phyloP scores from a whole-genome alignment of 2,329 filamentous ascomycete species.

The Shiraia sp. region DNA sequence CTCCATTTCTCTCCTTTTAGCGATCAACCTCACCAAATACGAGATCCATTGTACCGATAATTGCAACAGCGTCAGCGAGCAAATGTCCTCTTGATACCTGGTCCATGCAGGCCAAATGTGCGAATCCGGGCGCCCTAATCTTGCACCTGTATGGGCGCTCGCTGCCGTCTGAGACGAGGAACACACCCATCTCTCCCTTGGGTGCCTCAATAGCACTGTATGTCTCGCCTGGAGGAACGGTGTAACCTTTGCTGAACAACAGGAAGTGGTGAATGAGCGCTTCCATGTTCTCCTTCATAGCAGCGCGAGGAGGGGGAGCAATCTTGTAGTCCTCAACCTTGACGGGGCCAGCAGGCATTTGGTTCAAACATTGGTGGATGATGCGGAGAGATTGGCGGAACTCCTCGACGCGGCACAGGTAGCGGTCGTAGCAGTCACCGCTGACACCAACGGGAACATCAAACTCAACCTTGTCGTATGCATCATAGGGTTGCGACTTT shows the following conservation, averaged over 20 bases:
- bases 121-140: constrained; percentile 95
- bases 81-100: constrained; percentile 91
- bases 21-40: constrained; percentile 39
- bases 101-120: constrained; percentile 92
- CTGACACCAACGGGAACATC: constrained; percentile 96
- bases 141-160: constrained; percentile 95
- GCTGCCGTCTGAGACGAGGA: constrained; percentile 90
- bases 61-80: constrained; percentile 93
- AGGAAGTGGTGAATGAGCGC: constrained; percentile 99
- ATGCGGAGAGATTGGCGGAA: constrained; percentile 98
- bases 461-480: constrained; percentile 97
- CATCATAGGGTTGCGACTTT: constrained; percentile 96
- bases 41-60: constrained; percentile 66
- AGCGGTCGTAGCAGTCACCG: constrained; percentile 98
- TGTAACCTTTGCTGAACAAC: constrained; percentile 97
- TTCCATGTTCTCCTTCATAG: constrained; percentile 99
- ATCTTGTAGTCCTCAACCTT: constrained; percentile 99
- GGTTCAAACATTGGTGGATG: constrained; percentile 98
- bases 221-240: constrained; percentile 95
- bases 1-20: constrained; percentile 7
- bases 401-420: constrained; percentile 99
- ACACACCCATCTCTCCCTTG: constrained; percentile 99
- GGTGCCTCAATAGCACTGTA: constrained; percentile 99
- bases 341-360: constrained; percentile 94
- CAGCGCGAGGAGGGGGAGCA: constrained; percentile 87